Percentiles rank a stretch among this genome's conserved stretches.
These are phyloP conservation scores for Fusarium sp. DNA, from an alignment of 2,329 filamentous ascomycete genomes.

Conservation along the genomic window DNA sequence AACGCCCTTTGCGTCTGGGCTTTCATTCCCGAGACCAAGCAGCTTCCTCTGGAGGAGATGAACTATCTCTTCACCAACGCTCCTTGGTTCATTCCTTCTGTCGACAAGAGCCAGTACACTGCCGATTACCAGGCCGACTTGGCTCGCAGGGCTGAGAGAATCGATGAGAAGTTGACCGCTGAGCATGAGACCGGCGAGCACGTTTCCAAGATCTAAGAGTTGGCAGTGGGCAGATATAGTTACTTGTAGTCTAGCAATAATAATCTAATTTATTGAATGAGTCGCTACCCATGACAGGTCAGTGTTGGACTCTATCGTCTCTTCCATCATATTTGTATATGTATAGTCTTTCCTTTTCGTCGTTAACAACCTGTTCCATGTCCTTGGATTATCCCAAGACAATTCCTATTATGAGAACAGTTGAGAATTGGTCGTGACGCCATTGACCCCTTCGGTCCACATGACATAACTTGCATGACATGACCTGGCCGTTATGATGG, in stretches of 20 bases:
- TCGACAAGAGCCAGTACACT: conserved; percentile 16
- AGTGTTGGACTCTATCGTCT: rapidly evolving
- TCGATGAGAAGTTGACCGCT: conserved; percentile 19
- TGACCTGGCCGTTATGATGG: neutral
- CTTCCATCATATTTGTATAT: neutral
- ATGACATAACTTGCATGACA: neutral
- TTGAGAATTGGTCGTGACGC: neutral
- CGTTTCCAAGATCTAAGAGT: neutral
- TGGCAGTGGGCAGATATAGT: neutral
- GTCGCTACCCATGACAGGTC: too few relatives aligned
- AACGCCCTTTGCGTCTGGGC: conserved; percentile 67
- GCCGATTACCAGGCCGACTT: conserved; percentile 57
- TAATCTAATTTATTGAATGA: neutral
- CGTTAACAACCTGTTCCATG: neutral
- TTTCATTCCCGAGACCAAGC: conserved; percentile 73
- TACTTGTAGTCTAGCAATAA: neutral
- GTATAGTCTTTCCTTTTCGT: neutral
- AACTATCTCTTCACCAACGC: conserved; percentile 70
- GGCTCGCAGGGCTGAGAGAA: conserved; percentile 61
- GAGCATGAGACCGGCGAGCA: conserved; percentile 19
- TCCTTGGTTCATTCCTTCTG: conserved; percentile 19
- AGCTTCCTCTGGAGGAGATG: conserved; percentile 75
- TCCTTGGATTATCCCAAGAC: neutral
- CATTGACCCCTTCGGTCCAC: neutral
- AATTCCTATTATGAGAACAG: neutral